These are phyloP conservation scores for Solanum boliviense DNA, from an alignment of 257 asterid species.

Conservation along the genomic window DNA sequence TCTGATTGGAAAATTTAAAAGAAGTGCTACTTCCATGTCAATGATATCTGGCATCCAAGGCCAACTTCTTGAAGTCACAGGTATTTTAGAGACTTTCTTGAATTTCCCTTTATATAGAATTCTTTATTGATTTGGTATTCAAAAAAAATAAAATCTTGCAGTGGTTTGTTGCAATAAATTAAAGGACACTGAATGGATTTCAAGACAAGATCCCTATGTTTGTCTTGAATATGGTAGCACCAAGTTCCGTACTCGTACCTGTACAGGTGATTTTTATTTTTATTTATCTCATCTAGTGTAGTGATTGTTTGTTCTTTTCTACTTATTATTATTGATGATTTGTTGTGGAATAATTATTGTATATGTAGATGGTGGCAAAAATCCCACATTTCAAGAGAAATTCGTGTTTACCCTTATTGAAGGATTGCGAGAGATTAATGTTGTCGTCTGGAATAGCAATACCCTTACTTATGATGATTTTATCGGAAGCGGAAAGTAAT, in stretches of 20 bases:
- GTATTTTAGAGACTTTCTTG: slow-evolving; percentile 17
- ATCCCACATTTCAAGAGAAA: slow-evolving; percentile 94
- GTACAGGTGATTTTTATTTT: slow-evolving; percentile 41
- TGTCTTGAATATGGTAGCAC: slow-evolving; percentile 69
- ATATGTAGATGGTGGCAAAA: slow-evolving; percentile 76
- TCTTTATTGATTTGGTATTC: not conserved
- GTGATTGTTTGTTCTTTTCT: not conserved
- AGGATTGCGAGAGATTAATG: slow-evolving; percentile 61
- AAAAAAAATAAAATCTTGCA: slow-evolving; percentile 3
- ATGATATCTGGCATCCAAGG: slow-evolving; percentile 72
- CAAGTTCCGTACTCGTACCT: slow-evolving; percentile 80
- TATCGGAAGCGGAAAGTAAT: slow-evolving; percentile 86
- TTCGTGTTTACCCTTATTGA: slow-evolving; percentile 75
- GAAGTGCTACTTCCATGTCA: slow-evolving; percentile 44
- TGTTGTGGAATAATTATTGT: not conserved
- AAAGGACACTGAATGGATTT: slow-evolving; percentile 84
- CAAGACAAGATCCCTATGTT: slow-evolving; percentile 96
- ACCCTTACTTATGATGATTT: slow-evolving; percentile 63
- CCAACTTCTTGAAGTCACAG: slow-evolving; percentile 80
- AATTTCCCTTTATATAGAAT: not conserved
- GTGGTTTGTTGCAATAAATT: slow-evolving; percentile 70
- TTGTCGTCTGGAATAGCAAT: slow-evolving; percentile 87
- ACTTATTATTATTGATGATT: not conserved
- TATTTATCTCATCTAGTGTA: not conserved
- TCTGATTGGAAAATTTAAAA: not conserved